Evolutionary conservation across 2,329 filamentous ascomycete genomes (phyloP).

Genomic region (Pseudogymnoascus sp.): DNA sequence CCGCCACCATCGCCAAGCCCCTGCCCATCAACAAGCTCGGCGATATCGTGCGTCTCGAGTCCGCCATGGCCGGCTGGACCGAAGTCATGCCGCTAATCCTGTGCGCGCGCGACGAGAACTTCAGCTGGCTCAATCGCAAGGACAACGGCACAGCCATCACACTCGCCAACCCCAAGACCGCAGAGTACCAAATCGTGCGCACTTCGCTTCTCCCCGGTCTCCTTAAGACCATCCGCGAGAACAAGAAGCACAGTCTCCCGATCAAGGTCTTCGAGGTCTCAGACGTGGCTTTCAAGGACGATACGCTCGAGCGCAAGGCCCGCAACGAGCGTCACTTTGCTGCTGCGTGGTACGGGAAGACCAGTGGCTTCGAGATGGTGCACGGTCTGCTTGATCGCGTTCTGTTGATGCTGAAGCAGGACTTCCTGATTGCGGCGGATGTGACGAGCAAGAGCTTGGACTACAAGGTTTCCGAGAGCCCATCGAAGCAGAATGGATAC

Average conservation of each 20-base stretch:
- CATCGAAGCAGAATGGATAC: conserved; percentile 62
- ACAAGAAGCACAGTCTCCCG: conserved; percentile 78
- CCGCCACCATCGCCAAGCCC: conserved; percentile 76
- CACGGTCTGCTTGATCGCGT: conserved; percentile 89
- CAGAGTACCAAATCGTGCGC: conserved; percentile 87
- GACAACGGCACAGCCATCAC: conserved; percentile 80
- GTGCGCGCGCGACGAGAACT: conserved; percentile 98
- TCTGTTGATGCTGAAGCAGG: conserved; percentile 80
- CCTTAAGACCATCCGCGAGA: conserved; percentile 88
- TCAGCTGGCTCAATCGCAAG: conserved; percentile 82
- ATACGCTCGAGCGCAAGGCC: conserved; percentile 69
- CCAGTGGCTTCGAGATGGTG: conserved; percentile 87
- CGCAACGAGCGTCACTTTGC: conserved; percentile 92
- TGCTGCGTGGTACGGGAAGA: conserved; percentile 93
- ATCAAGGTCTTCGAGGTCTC: conserved; percentile 89
- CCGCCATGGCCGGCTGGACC: conserved; percentile 89
- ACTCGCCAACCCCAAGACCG: conserved; percentile 86
- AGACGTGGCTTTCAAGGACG: conserved; percentile 87
- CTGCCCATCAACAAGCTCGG: conserved; percentile 87
- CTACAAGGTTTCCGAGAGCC: conserved; percentile 45
- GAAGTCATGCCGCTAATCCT: conserved; percentile 95
- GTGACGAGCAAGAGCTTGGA: conserved; percentile 42
- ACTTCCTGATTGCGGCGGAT: conserved; percentile 67
- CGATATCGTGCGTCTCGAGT: conserved; percentile 82
- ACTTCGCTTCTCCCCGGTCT: conserved; percentile 79